phyloP scores from a whole-genome alignment of 768 basidiomycete genomes.

The Saitozyma sp. region DNA sequence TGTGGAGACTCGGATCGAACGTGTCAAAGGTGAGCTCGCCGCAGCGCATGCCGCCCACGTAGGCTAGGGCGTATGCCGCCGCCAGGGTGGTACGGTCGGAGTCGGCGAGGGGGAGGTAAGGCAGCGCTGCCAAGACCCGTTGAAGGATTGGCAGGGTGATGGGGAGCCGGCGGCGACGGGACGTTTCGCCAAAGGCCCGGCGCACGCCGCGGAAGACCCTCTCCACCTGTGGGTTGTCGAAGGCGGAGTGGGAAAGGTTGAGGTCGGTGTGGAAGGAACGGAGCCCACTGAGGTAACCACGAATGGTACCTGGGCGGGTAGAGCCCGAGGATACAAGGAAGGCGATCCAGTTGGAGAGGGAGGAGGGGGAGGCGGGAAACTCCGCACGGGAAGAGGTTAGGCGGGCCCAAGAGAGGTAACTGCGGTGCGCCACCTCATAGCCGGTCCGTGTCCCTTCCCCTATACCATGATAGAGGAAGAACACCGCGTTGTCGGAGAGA shows the following conservation, averaged over 20 bases:
- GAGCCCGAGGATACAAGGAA: not conserved
- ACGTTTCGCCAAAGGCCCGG: constrained; percentile 43
- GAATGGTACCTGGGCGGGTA: constrained; percentile 44
- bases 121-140: constrained; percentile 8
- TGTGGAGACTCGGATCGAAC: constrained; percentile 26
- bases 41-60: constrained; percentile 32
- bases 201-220: constrained; percentile 53
- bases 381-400: too few species aligned
- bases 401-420: not conserved
- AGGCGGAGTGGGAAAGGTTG: constrained; percentile 31
- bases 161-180: constrained; percentile 41
- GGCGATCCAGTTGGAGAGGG: constrained; percentile 27
- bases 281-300: constrained; percentile 40
- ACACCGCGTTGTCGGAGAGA: not conserved
- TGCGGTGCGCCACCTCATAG: not conserved
- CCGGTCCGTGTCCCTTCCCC: not conserved
- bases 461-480: not conserved
- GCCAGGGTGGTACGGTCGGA: constrained; percentile 7
- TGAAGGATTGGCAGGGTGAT: constrained; percentile 43
- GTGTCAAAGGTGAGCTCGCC: constrained; percentile 37
- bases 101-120: not conserved
- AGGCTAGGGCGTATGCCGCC: constrained; percentile 36
- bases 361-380: constrained; percentile 25
- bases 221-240: not conserved
- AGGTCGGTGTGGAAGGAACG: constrained; percentile 47